Base-by-base conservation (phyloP, 176 grass and related monocot genomes). In the Saccharum spontaneum region DNA sequence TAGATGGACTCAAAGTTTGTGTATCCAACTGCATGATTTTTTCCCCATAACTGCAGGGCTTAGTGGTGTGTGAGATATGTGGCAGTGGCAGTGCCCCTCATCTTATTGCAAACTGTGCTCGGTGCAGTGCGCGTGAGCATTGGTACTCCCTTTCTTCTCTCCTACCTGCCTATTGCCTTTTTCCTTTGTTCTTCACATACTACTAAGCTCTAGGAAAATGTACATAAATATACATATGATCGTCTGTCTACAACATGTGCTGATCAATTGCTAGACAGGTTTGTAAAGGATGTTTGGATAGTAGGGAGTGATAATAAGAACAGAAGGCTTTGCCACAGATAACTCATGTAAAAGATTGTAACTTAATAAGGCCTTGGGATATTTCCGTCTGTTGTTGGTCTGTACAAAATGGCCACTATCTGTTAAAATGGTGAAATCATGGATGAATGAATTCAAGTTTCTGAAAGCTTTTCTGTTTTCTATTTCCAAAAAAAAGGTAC, bases 51-150 rank as follows among this genome's bases (percentile, higher is more conserved):
- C 33, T 34, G 55, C 75, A 88, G 87, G 41, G 30, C 1, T 45
- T 44, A 39, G 23, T 65, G 18, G 79, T 68, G 24, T 84, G 87
- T 67, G 75, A 79, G 67, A 73, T 71, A 73, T 88, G 87, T 61
- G 87, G 87, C 44, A 79, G 75, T 36, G 34, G 75, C 5, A 77
- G 33, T n/a, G 10, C 34, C 22, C 75, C 52, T 77, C 52, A 77
- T 77, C 75, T 77, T 79, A 79, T 79, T 30, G 76, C 76, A 45
- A 41, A 30, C 4, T 79, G 76, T 9, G 76, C 59, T 45, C 23
- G 59, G 76, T 79, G 59, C 59, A 65, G 43, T 65, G 59, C 37
- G 1, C 54, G 14, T 44, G 37, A 65, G 39, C 76, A 79, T 45
- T 45, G 76, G 76, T 65, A 79, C n/a, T 65, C 13, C 37, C 9